Percentiles rank a stretch among this genome's conserved stretches.
These are phyloP conservation scores for Tanacetum coccineum DNA, from an alignment of 129 eudicot species.

Conservation along the genomic window DNA sequence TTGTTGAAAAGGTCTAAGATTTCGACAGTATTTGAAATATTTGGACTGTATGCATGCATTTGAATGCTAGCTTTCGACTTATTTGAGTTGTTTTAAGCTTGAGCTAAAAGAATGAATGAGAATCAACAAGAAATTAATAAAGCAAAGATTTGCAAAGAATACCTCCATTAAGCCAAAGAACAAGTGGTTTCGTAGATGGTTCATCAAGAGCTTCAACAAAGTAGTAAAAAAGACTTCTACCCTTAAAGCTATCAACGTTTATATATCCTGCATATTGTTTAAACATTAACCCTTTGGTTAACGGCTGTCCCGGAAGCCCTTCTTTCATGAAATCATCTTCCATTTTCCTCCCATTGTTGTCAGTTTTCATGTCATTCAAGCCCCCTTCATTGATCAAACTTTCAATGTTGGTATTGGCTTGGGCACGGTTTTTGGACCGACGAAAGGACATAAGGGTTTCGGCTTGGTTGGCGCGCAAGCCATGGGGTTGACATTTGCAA, in stretches of 20 bases:
- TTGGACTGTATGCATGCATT: not conserved
- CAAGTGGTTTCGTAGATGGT: conserved; percentile 54
- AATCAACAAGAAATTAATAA: conserved; percentile 1
- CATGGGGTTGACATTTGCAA: conserved; percentile 28
- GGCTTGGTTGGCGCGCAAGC: conserved; percentile 34
- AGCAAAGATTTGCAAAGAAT: not conserved
- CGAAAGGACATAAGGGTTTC: conserved; percentile 41
- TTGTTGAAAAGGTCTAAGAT: too few species aligned
- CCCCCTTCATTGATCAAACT: conserved; percentile 9
- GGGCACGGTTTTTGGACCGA: conserved; percentile 29
- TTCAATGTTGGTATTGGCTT: conserved; percentile 5
- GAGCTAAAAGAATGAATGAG: too few species aligned
- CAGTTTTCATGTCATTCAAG: conserved; percentile 6
- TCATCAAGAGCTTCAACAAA: conserved; percentile 46
- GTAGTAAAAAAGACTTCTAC: conserved; percentile 60
- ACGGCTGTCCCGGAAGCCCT: conserved; percentile 60
- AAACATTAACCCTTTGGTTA: conserved; percentile 31
- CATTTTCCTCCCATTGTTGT: conserved; percentile 38
- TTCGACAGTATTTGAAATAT: too few species aligned
- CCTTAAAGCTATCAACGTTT: conserved; percentile 45
- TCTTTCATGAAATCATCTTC: conserved; percentile 45
- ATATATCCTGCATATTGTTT: conserved; percentile 56
- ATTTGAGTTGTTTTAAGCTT: not conserved
- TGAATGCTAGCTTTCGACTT: not conserved
- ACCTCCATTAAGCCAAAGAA: conserved; percentile 74